These are phyloP conservation scores for Friedmanniomyces simplex DNA, from an alignment of 495 filamentous ascomycete species.

Conservation along the genomic window DNA sequence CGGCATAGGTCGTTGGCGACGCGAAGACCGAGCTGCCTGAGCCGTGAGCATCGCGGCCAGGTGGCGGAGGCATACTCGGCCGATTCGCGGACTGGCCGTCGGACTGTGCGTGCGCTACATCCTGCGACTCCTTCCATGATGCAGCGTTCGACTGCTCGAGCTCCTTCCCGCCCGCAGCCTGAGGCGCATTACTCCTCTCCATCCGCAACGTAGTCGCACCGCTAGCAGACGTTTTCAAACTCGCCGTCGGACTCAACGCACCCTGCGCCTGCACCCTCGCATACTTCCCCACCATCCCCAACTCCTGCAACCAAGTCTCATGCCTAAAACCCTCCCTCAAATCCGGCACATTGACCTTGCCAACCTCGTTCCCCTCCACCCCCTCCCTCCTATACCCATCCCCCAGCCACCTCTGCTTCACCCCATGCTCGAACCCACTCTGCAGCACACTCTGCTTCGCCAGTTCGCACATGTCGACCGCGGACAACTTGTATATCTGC, in stretches of 20 bases:
- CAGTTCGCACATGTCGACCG: constrained; percentile 97
- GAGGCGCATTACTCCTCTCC: no score
- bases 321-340: constrained; percentile 81
- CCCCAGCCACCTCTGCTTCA: constrained; percentile 89
- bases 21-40: constrained; percentile 18
- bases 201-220: constrained; percentile 14
- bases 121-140: background rate
- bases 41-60: background rate
- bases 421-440: constrained; percentile 78
- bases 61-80: background rate
- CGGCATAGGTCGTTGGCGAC: constrained; percentile 2
- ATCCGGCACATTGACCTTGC: constrained; percentile 91
- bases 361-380: constrained; percentile 73
- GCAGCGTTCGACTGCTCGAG: background rate
- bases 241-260: constrained; percentile 24
- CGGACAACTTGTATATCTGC: constrained; percentile 95
- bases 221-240: constrained; percentile 23
- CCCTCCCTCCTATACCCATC: constrained; percentile 61
- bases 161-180: background rate
- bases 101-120: background rate
- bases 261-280: constrained; percentile 4
- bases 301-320: constrained; percentile 69
- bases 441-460: constrained; percentile 92
- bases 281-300: constrained; percentile 48
- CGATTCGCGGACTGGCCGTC: background rate